phyloP scores from a whole-genome alignment of 352 stramenopile species.

The Pythium utonaiense region DNA sequence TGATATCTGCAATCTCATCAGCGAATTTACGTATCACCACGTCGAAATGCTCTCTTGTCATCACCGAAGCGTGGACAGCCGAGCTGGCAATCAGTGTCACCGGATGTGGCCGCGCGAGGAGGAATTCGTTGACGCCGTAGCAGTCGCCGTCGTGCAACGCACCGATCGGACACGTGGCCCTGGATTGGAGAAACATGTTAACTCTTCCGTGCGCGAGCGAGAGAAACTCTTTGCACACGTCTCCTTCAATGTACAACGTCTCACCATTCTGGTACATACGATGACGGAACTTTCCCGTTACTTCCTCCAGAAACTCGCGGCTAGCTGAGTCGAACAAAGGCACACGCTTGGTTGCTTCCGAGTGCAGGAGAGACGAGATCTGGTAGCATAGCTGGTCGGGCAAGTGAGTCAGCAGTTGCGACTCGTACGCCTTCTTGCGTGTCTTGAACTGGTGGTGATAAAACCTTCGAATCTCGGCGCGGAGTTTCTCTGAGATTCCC shows the following conservation, averaged over 20 bases:
- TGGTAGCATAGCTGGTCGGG: conserved; percentile 73
- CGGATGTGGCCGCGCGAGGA: conserved; percentile 40
- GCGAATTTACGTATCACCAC: conserved; percentile 55
- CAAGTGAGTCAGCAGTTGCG: conserved; percentile 54
- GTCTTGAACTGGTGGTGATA: conserved; percentile 65
- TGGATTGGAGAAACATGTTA: conserved; percentile 56
- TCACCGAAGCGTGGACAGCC: conserved; percentile 54
- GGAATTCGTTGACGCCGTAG: conserved; percentile 65
- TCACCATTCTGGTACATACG: conserved; percentile 70
- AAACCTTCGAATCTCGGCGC: conserved; percentile 62
- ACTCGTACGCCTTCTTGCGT: conserved; percentile 67
- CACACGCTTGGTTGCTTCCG: conserved; percentile 51
- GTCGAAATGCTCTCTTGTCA: conserved; percentile 75
- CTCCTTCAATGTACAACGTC: conserved; percentile 60
- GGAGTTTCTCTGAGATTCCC: conserved; percentile 46
- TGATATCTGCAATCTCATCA: conserved; percentile 51
- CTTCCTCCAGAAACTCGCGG: conserved; percentile 71
- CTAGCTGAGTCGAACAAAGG: conserved; percentile 56
- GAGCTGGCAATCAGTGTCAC: conserved; percentile 51
- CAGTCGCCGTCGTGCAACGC: conserved; percentile 62
- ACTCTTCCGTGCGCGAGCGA: conserved; percentile 58
- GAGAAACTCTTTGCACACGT: conserved; percentile 69
- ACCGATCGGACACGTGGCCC: conserved; percentile 40
- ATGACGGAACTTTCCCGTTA: conserved; percentile 77
- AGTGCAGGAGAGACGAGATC: conserved; percentile 69